Conservation (phyloP, 331 rosid genomes). For the Malus hybrid region DNA sequence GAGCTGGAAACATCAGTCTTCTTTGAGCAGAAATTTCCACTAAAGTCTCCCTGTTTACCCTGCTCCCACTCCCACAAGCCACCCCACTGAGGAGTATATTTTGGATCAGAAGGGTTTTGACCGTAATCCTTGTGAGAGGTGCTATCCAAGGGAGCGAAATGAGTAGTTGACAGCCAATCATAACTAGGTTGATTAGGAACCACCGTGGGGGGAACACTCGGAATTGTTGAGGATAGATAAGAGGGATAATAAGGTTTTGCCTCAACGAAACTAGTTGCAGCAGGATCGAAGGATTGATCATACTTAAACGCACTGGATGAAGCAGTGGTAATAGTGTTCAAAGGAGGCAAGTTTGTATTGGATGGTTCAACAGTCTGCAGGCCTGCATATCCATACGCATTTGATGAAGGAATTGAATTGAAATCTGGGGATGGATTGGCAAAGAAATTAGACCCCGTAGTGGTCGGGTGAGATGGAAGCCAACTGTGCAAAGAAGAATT, state of each 20-base stretch:
- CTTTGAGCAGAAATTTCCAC: conserved; percentile 32
- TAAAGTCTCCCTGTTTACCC: conserved; percentile 21
- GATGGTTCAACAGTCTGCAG: conserved; percentile 20
- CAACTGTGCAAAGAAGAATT: conserved; percentile 36
- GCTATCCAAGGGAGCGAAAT: conserved; percentile 22
- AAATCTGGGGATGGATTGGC: conserved; percentile 27
- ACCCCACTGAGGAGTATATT: conserved; percentile 23
- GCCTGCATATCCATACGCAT: conserved; percentile 17
- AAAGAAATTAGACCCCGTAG: conserved; percentile 32
- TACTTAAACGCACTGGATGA: conserved; percentile 20
- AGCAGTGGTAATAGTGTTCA: conserved; percentile 26
- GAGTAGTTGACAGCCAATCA: conserved; percentile 39
- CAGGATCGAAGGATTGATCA: conserved; percentile 21
- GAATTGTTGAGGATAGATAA: conserved; percentile 24
- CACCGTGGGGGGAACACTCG: conserved; percentile 23
- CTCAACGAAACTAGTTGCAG: conserved; percentile 31
- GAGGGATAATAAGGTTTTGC: conserved; percentile 43
- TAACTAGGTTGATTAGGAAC: conserved; percentile 27
- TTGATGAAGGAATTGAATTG: conserved; percentile 26
- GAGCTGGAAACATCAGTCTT: conserved; percentile 17
- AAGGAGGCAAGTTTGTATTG: conserved; percentile 31
- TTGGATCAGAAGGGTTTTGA: conserved; percentile 23
- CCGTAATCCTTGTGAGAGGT: conserved; percentile 24
- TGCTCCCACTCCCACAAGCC: conserved; percentile 37
- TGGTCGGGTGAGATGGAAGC: conserved; percentile 21